Evolutionary conservation across 2,329 filamentous ascomycete species (phyloP).

Genomic region (Ascochyta viciae-villosae): DNA sequence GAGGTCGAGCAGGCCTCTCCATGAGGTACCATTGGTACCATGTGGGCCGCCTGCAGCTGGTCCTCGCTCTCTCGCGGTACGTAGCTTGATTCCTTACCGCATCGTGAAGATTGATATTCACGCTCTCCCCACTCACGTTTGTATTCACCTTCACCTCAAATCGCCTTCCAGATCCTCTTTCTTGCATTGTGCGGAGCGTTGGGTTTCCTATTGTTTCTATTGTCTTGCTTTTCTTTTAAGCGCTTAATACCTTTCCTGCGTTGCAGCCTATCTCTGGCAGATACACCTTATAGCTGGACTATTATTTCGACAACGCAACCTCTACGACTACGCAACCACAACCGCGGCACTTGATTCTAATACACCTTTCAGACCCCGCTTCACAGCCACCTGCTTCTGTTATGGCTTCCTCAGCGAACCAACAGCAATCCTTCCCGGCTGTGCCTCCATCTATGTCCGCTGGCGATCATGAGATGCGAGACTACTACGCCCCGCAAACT

Average conservation of each 20-base stretch:
- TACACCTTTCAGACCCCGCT: constrained; percentile 40
- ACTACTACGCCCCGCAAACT: constrained; percentile 64
- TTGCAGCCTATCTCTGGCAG: constrained; percentile 41
- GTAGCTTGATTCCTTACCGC: constrained; percentile 41
- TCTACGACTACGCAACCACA: constrained; percentile 5
- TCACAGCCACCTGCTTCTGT: constrained; percentile 36
- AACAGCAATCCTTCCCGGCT: constrained; percentile 62
- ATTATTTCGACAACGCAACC: constrained; percentile 18
- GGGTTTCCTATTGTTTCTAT: constrained; percentile 32
- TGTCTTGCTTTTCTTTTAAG: constrained; percentile 28
- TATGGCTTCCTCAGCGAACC: constrained; percentile 60
- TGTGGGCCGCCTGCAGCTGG: constrained; percentile 43
- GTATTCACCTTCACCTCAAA: constrained; percentile 27
- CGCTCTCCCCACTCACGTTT: constrained; percentile 22
- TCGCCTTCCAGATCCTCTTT: constrained; percentile 32
- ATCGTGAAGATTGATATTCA: constrained; percentile 38
- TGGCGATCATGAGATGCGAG: constrained; percentile 68
- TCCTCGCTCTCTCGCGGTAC: constrained; percentile 52
- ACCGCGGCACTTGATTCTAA: constrained; percentile 42
- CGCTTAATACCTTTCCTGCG: constrained; percentile 19
- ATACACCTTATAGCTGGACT: constrained; percentile 32
- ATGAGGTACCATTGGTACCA: constrained; percentile 49
- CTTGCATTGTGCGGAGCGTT: constrained; percentile 48
- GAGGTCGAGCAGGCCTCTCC: constrained; percentile 47
- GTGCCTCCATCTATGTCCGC: constrained; percentile 65